Conservation (phyloP, 2,329 filamentous ascomycete species). For the Reticulascus tulasneorum region DNA sequence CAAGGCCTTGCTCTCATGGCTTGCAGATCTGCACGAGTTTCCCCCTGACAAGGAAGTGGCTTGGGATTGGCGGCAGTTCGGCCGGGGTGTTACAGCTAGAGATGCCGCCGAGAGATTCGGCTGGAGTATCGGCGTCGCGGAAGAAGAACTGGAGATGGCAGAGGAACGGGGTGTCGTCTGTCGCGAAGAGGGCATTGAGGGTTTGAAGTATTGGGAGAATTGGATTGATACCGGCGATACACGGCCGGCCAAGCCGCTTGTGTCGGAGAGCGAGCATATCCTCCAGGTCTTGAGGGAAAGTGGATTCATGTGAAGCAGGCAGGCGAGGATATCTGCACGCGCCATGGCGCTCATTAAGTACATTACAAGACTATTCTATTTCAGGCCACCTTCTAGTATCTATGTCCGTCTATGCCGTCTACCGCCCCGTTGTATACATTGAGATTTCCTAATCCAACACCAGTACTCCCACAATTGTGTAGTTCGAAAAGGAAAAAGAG, state of each 20-base stretch:
- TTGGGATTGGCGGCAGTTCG: constrained; percentile 77
- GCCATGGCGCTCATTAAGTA: too few species aligned
- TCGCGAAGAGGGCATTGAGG: constrained; percentile 87
- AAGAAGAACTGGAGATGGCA: constrained; percentile 94
- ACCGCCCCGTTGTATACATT: too few species aligned
- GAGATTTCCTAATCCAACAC: too few species aligned
- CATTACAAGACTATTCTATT: too few species aligned
- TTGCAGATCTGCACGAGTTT: constrained; percentile 66
- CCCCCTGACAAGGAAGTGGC: constrained; percentile 59
- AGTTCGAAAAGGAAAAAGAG: not conserved
- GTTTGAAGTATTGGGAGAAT: constrained; percentile 91
- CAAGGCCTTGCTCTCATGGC: constrained; percentile 69
- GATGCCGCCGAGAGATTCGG: constrained; percentile 87
- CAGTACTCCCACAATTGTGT: not conserved
- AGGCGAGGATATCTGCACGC: too few species aligned
- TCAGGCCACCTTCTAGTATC: too few species aligned
- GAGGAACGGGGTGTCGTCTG: constrained; percentile 86
- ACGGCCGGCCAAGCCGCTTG: constrained; percentile 20
- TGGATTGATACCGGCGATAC: constrained; percentile 46
- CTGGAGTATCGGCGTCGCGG: constrained; percentile 95
- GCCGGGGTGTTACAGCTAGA: constrained; percentile 82
- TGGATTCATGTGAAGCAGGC: constrained; percentile 30
- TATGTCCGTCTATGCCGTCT: too few species aligned
- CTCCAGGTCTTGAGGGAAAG: constrained; percentile 38
- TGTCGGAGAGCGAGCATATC: constrained; percentile 36